Evolutionary conservation across 805 yeast species (phyloP).

Genomic region (Candida awuae): DNA sequence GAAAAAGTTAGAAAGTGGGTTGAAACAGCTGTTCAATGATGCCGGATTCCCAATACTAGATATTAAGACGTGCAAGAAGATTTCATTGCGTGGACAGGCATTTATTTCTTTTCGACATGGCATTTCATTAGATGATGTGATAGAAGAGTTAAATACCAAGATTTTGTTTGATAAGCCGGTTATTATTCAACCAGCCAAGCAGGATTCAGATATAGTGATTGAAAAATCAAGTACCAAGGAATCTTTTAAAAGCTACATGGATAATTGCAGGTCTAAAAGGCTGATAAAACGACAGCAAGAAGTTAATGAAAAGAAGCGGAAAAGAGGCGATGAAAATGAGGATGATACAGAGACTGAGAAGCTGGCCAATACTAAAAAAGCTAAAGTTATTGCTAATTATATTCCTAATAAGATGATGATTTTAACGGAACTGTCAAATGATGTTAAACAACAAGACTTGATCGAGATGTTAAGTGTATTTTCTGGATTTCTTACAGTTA

Average conservation of each 20-base stretch:
- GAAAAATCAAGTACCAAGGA: constrained; percentile 9
- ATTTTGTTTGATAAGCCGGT: constrained; percentile 42
- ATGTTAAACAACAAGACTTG: constrained; percentile 34
- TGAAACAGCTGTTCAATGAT: constrained; percentile 37
- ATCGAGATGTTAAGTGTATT: constrained; percentile 37
- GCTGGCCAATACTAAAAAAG: neutral
- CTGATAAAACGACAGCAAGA: constrained; percentile 18
- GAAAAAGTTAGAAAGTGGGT: constrained; percentile 38
- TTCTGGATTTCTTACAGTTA: constrained; percentile 58
- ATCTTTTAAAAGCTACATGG: constrained; percentile 13
- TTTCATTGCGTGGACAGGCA: constrained; percentile 77
- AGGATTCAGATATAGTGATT: constrained; percentile 35
- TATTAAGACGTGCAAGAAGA: constrained; percentile 49
- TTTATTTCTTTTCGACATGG: constrained; percentile 49
- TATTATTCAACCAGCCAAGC: constrained; percentile 35
- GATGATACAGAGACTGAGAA: neutral
- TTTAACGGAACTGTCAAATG: constrained; percentile 53
- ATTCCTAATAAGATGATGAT: constrained; percentile 66
- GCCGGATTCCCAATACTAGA: constrained; percentile 38
- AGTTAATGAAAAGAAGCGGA: constrained; percentile 15
- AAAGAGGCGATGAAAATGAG: constrained; percentile 15
- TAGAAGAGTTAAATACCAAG: constrained; percentile 33
- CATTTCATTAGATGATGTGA: constrained; percentile 39
- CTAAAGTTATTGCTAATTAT: constrained; percentile 5
- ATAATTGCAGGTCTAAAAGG: constrained; percentile 13